phyloP scores from a whole-genome alignment of 2,329 filamentous ascomycete genomes.

The Neurospora sp. region DNA sequence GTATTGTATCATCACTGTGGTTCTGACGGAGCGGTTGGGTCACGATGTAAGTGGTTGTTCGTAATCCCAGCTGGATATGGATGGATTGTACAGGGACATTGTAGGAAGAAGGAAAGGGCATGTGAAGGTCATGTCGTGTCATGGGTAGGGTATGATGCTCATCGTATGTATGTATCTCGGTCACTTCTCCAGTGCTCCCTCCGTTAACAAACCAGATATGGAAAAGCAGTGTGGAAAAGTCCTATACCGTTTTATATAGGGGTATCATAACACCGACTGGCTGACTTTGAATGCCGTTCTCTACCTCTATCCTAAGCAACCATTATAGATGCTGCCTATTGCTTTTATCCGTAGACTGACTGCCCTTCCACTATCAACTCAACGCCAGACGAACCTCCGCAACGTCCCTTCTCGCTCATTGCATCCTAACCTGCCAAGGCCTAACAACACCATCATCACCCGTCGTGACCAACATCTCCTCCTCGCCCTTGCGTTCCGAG shows the following conservation, averaged over 20 bases:
- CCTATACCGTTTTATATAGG: background rate
- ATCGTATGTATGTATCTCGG: background rate
- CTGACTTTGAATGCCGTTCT: background rate
- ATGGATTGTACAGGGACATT: background rate
- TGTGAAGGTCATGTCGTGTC: background rate
- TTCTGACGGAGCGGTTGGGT: background rate
- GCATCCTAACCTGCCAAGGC: constrained; percentile 53
- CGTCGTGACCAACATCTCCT: constrained; percentile 83
- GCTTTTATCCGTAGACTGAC: background rate
- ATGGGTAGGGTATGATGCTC: background rate
- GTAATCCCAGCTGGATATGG: background rate
- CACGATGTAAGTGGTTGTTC: background rate
- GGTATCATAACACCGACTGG: background rate
- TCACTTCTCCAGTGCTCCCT: background rate
- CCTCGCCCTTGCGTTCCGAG: constrained; percentile 40
- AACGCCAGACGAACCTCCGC: background rate
- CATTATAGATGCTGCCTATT: background rate
- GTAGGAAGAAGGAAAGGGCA: background rate
- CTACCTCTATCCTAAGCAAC: background rate
- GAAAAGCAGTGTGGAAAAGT: background rate
- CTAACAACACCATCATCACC: constrained; percentile 86
- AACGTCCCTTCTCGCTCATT: background rate
- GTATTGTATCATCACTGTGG: background rate
- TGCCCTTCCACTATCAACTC: background rate
- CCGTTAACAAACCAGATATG: background rate